Conservation (phyloP, 768 basidiomycete species). For the Calocera cornea region DNA sequence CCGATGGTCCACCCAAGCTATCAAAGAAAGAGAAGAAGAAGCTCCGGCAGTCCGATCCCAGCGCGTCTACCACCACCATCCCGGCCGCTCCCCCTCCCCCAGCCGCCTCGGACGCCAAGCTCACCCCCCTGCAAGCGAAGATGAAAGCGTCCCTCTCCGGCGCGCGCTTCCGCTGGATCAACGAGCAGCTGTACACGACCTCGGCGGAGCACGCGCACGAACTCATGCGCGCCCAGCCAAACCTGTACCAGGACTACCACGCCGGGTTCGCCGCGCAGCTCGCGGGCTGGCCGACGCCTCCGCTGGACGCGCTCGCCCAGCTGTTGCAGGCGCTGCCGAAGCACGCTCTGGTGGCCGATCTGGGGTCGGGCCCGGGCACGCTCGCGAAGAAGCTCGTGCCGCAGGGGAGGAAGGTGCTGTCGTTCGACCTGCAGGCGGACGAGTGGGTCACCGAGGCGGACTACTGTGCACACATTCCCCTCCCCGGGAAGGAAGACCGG, state of each 20-base stretch:
- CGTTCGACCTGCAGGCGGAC: constrained; percentile 69
- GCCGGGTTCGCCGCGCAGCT: constrained; percentile 83
- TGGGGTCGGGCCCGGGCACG: constrained; percentile 90
- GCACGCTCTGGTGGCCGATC: constrained; percentile 69
- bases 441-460: constrained; percentile 81
- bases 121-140: constrained; percentile 60
- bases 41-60: not conserved
- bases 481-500: constrained; percentile 59
- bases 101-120: constrained; percentile 6
- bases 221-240: constrained; percentile 75
- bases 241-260: constrained; percentile 87
- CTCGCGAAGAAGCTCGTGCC: constrained; percentile 63
- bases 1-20: not conserved
- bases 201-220: constrained; percentile 56
- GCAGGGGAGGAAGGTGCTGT: constrained; percentile 53
- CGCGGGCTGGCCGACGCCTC: constrained; percentile 85
- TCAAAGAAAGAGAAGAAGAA: not conserved
- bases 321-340: constrained; percentile 43
- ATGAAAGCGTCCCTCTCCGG: constrained; percentile 75
- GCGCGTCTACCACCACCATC: not conserved
- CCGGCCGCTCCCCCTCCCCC: not conserved
- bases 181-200: constrained; percentile 84
- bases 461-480: constrained; percentile 61
- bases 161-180: constrained; percentile 83
- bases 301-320: constrained; percentile 68